Base-by-base conservation (phyloP, 345 rosid species). In the Dovyalis caffra region DNA sequence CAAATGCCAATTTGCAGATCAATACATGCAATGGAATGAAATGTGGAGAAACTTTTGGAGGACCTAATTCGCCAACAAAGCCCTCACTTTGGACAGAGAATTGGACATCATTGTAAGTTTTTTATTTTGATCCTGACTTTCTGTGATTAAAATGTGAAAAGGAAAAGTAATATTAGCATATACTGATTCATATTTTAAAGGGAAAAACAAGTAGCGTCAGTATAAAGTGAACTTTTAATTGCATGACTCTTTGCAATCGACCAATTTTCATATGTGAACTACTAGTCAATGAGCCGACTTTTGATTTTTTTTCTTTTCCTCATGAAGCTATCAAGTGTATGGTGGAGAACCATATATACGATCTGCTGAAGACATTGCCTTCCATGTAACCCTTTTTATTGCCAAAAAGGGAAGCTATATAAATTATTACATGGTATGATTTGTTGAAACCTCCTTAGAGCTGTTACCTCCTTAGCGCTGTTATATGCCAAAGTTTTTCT, bases 11-110 rank as follows among this genome's bases (percentile, higher is more conserved):
- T 58, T 74, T 70, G 69, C 87, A 92, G 97, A 87, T 90, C 35
- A 92, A 94, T 66, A 53, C 97, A 57, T 94, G 97, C 82, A 94
- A 94, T 31, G 97, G 98, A 20, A 80, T 87, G 89, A 78, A 74
- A 71, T 94, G 98, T 80, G 97, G 93, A 43, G 91, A 90, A 79
- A 94, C 97, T 64, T 94, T 90, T 78, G 74, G 57, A 37, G 97
- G 97, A 40, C 97, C 98, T 0, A 92, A 94, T 74, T 87, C 94
- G 4, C 94, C 93, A 33, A 83, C 83, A 64, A 94, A 94, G 69
- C 98, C 98, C 8, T 82, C 92, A 21, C 82, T 94, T 33, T 94
- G 98, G 98, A 94, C 97, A 16, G 98, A 94, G 81, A 86, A 92
- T 62, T 92, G 98, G 98, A 92, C 96, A 60, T 87, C 91, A 74